Conservation (phyloP, 768 basidiomycete species). For the Boletus sensibilis region DNA sequence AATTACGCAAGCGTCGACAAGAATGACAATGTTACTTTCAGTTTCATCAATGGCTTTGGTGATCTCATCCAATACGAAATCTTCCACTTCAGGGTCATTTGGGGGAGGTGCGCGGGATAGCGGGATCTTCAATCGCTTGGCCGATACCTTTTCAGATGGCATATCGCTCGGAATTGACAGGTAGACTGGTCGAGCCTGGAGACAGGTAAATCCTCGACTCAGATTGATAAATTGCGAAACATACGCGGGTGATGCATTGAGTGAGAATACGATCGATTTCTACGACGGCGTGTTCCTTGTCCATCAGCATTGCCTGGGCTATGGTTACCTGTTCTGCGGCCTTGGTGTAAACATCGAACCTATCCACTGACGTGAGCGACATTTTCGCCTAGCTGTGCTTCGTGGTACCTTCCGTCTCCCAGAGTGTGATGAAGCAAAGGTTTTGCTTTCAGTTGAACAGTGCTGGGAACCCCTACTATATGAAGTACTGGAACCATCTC, state of each 20-base stretch:
- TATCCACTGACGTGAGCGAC: slow-evolving; percentile 23
- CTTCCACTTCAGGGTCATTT: slow-evolving; percentile 59
- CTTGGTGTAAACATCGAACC: slow-evolving; percentile 77
- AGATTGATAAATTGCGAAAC: slow-evolving; percentile 3
- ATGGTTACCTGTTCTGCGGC: slow-evolving; percentile 75
- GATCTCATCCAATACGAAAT: slow-evolving; percentile 74
- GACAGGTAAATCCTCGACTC: neutral
- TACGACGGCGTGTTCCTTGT: slow-evolving; percentile 52
- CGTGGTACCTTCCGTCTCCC: slow-evolving; percentile 66
- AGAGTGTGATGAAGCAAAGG: slow-evolving; percentile 87
- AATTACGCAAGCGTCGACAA: slow-evolving; percentile 79
- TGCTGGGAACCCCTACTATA: slow-evolving; percentile 81
- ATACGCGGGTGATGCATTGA: slow-evolving; percentile 59
- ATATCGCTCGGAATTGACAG: slow-evolving; percentile 84
- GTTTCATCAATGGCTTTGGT: slow-evolving; percentile 60
- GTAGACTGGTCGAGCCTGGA: slow-evolving; percentile 82
- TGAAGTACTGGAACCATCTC: slow-evolving; percentile 92
- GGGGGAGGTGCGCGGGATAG: slow-evolving; percentile 47
- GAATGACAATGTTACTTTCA: slow-evolving; percentile 60
- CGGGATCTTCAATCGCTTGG: slow-evolving; percentile 59
- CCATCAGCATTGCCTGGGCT: slow-evolving; percentile 59
- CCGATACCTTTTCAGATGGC: slow-evolving; percentile 63
- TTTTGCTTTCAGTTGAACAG: slow-evolving; percentile 63
- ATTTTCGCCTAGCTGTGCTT: neutral
- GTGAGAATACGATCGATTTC: slow-evolving; percentile 80